Evolutionary conservation across 352 stramenopile species (phyloP).

Genomic region (Phytophthora citricola): DNA sequence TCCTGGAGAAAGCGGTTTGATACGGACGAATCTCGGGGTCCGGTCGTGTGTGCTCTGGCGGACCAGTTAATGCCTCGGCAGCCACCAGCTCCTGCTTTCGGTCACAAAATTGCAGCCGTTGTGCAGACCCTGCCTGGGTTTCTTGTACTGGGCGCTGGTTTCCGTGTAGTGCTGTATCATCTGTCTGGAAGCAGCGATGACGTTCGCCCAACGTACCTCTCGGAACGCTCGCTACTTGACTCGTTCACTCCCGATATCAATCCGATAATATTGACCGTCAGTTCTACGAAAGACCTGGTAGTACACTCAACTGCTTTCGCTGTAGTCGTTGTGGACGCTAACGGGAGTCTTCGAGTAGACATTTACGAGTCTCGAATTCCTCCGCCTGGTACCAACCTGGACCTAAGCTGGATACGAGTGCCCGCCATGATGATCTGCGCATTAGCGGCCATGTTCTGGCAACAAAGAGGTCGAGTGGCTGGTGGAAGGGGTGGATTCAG

Average conservation of each 20-base stretch:
- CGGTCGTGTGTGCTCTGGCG: slow-evolving; percentile 30
- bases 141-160: slow-evolving; percentile 26
- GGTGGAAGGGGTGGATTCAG: slow-evolving; percentile 17
- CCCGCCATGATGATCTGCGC: slow-evolving; percentile 43
- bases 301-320: slow-evolving; percentile 28
- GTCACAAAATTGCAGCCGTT: neutral
- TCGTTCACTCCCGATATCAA: neutral
- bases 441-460: slow-evolving; percentile 42
- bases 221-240: slow-evolving; percentile 17
- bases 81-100: neutral
- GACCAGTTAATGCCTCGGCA: slow-evolving; percentile 28
- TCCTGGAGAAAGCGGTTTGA: slow-evolving; percentile 18
- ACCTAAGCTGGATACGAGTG: slow-evolving; percentile 43
- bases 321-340: slow-evolving; percentile 11
- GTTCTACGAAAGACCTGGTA: slow-evolving; percentile 19
- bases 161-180: slow-evolving; percentile 34
- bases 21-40: slow-evolving; percentile 2
- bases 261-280: slow-evolving; percentile 11
- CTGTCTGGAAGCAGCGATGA: slow-evolving; percentile 29
- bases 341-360: slow-evolving; percentile 11
- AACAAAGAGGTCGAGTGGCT: slow-evolving; percentile 27
- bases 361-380: slow-evolving; percentile 34
- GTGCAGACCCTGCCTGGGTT: slow-evolving; percentile 37
- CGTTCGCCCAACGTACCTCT: slow-evolving; percentile 27
- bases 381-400: slow-evolving; percentile 25